Base-by-base conservation (phyloP, 257 asterid genomes). In the Nicotiana benthamiana region DNA sequence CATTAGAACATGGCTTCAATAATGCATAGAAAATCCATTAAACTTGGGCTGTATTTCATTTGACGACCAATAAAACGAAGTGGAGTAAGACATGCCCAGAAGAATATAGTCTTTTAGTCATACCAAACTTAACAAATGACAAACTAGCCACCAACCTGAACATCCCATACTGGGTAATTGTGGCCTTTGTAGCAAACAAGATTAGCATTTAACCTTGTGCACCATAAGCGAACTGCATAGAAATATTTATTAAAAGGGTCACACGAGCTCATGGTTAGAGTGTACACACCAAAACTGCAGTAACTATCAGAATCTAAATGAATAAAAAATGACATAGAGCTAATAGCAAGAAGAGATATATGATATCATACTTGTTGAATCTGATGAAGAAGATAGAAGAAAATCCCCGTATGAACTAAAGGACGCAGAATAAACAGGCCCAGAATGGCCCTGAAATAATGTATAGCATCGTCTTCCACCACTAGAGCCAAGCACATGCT, bases 111-210 rank as follows among this genome's bases (percentile, higher is more conserved):
- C 56, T 51, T 51, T 15, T 72, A 43, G 78, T 43, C 30, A 70
- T 11, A 46, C 48, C 77, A 70, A 70, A 24, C 36, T 11, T 27
- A 78, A 63, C 10, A 77, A 75, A 79, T 52, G 81, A 62, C 52
- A 63, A 56, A 65, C 46, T 63, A 68, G 43, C 30, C 43, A 79
- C 77, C 79, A 80, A 93, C 97, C 97, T 94, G 95, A 65, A 94
- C 98, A 90, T 96, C 99, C 99, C 99, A 96, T 66, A 96, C 98
- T 26, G 99, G 99, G 78, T 91, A 94, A 90, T 91, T 96, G 82
- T 96, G 99, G 75, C 98, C 96, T 88, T 96, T 96, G 93, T 96
- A 96, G 93, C 99, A 96, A 82, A 96, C 99, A 77, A 96, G 97
- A 85, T 96, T 96, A 75, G 98, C 93, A 87, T 94, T 94, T 78